Evolutionary conservation across 2,329 filamentous ascomycete species (phyloP), one percentile per base, ranked within the genome.

Genomic region (Fusarium heterosporum): DNA sequence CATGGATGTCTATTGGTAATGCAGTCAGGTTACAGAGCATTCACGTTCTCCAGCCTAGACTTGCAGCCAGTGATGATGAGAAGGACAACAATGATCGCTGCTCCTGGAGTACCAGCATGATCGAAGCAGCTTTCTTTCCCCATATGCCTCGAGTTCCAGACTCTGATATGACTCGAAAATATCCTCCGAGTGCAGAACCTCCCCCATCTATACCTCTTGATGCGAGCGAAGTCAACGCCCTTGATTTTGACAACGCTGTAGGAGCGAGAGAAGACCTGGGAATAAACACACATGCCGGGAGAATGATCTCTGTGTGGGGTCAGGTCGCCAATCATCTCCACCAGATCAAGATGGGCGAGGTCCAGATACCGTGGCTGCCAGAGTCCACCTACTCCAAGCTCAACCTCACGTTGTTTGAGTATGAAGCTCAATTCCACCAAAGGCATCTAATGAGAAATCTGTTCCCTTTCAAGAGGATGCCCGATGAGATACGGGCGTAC

Each of bases 391-490:
- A 61, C 10, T 61, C 57, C 4, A 60, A 29, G 2, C 57, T 61
- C 7, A 61, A 61, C 3, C 55, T 61, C 16, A 30, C 45, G 1
- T 17, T 61, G 1, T 59, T 61, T 6, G 57, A 61, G 32, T 61
- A 61, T 11, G 57, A 61, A 6, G 57, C 57, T 6, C 57, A 60
- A 1, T 43, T 61, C 2, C 56, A 61, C 7, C 55, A 59, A 8
- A 60, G 29, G 4, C 57, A 61, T 7, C 19, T 61, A 1, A 60
- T 61, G 57, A 60, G 57, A 10, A 61, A 42, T 4, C n/a, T 61
- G 0, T 61, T 61, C 4, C 57, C 57, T 2, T 61, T 61, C 2
- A 60, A 61, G 4, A n/a, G 57, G 2, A 29, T 16, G 3, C 13
- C 12, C 0, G 16, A 26, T 1, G 57, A 61, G 8, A 60, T 61